Evolutionary conservation across 495 filamentous ascomycete species (phyloP).

Genomic region (Oidiodendron maius): DNA sequence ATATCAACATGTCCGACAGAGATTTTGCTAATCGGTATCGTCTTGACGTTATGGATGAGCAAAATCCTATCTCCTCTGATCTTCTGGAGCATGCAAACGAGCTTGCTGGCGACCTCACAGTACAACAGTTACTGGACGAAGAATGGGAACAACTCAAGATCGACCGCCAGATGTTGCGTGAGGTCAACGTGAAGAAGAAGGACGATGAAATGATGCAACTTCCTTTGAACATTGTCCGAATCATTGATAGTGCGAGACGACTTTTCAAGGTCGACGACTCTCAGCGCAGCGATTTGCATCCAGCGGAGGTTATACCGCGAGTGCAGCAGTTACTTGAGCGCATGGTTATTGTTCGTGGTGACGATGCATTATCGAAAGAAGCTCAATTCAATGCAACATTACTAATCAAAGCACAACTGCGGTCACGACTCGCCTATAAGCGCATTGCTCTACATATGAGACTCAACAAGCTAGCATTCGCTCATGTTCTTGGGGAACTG

Average conservation of each 20-base stretch:
- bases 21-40: slow-evolving; percentile 75
- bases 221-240: slow-evolving; percentile 83
- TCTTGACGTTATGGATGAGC: slow-evolving; percentile 87
- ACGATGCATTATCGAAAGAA: slow-evolving; percentile 74
- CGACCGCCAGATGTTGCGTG: slow-evolving; percentile 71
- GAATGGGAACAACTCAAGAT: slow-evolving; percentile 75
- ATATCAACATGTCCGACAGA: slow-evolving; percentile 65
- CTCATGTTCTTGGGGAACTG: slow-evolving; percentile 86
- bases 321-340: slow-evolving; percentile 70
- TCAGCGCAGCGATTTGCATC: slow-evolving; percentile 81
- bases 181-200: slow-evolving; percentile 40
- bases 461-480: slow-evolving; percentile 86
- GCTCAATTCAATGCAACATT: slow-evolving; percentile 82
- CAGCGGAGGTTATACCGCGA: slow-evolving; percentile 79
- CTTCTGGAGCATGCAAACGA: slow-evolving; percentile 82
- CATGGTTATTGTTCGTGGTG: slow-evolving; percentile 77
- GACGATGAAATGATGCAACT: slow-evolving; percentile 82
- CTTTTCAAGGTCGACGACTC: slow-evolving; percentile 86
- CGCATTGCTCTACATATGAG: slow-evolving; percentile 76
- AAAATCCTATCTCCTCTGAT: slow-evolving; percentile 56
- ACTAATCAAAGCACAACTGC: slow-evolving; percentile 85
- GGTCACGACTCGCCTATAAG: slow-evolving; percentile 87
- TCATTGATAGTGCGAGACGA: slow-evolving; percentile 82
- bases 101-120: slow-evolving; percentile 76
- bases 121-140: slow-evolving; percentile 78